Conservation (phyloP, 805 yeast genomes). For the Brettanomyces custersianus region DNA sequence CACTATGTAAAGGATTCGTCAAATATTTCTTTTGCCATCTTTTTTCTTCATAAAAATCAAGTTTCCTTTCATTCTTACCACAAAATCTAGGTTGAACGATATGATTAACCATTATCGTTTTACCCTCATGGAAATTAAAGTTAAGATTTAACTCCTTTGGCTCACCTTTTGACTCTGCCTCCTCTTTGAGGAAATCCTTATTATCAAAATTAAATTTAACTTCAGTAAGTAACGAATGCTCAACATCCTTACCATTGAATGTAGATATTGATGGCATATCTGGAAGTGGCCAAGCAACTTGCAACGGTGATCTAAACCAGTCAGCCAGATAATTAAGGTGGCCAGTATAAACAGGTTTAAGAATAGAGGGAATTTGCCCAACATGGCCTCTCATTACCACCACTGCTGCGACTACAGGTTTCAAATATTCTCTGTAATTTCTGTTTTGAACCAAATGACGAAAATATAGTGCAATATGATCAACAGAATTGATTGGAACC, state of each 20-base stretch:
- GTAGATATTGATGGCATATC: slow-evolving; percentile 55
- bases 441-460: slow-evolving; percentile 21
- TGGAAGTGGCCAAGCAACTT: slow-evolving; percentile 67
- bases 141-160: slow-evolving; percentile 10
- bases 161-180: slow-evolving; percentile 13
- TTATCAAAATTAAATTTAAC: slow-evolving; percentile 57
- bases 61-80: slow-evolving; percentile 11
- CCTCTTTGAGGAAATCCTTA: slow-evolving; percentile 31
- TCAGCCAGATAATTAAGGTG: slow-evolving; percentile 51
- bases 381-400: slow-evolving; percentile 76
- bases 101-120: slow-evolving; percentile 23
- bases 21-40: slow-evolving; percentile 60
- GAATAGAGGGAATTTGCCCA: slow-evolving; percentile 73
- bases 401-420: slow-evolving; percentile 68
- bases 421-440: slow-evolving; percentile 32
- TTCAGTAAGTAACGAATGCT: slow-evolving; percentile 64
- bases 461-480: slow-evolving; percentile 62
- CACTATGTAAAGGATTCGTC: slow-evolving; percentile 50
- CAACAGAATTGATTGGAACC: slow-evolving; percentile 72
- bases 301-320: slow-evolving; percentile 38
- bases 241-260: slow-evolving; percentile 69
- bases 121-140: slow-evolving; percentile 9
- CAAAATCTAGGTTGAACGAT: slow-evolving; percentile 22
- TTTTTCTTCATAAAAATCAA: slow-evolving; percentile 47
- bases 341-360: slow-evolving; percentile 65